Conservation (phyloP, 192 early-diverging fungal genomes). For the Backusella liffmaniae region DNA sequence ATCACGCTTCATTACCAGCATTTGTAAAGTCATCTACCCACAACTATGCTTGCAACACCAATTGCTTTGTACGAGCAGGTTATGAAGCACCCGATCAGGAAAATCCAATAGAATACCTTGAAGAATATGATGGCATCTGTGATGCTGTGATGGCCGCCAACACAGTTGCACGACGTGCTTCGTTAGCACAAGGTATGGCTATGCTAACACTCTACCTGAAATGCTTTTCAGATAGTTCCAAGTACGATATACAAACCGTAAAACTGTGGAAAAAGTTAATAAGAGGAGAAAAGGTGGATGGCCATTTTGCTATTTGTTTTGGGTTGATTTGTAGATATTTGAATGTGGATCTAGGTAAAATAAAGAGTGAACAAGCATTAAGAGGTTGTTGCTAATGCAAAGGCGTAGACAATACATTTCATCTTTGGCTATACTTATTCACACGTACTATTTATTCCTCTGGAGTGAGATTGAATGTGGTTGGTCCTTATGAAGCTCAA, state of each 20-base stretch:
- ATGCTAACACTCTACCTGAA: constrained; percentile 63
- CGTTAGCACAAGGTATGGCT: constrained; percentile 65
- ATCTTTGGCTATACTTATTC: constrained; percentile 82
- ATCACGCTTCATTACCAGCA: constrained; percentile 26
- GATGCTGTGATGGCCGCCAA: constrained; percentile 47
- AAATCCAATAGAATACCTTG: constrained; percentile 26
- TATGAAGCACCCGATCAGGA: constrained; percentile 38
- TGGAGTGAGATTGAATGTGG: constrained; percentile 83
- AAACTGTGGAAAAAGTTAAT: constrained; percentile 39
- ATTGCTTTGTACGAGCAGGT: constrained; percentile 66
- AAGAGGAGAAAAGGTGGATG: constrained; percentile 42
- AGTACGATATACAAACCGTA: constrained; percentile 12
- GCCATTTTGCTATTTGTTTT: constrained; percentile 84
- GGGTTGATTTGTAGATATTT: constrained; percentile 63
- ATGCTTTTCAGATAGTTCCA: constrained; percentile 47
- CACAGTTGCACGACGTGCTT: constrained; percentile 63
- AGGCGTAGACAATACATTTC: constrained; percentile 59
- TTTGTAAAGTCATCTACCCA: constrained; percentile 65
- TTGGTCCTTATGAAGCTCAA: constrained; percentile 90
- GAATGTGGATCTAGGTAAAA: constrained; percentile 53
- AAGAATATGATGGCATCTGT: constrained; percentile 30
- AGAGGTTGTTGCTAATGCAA: neutral
- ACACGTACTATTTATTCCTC: constrained; percentile 85
- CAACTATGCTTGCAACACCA: constrained; percentile 65
- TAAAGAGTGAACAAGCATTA: neutral